These are phyloP conservation scores for Madurella mycetomatis DNA, from an alignment of 2,329 filamentous ascomycete genomes.

Conservation along the genomic window DNA sequence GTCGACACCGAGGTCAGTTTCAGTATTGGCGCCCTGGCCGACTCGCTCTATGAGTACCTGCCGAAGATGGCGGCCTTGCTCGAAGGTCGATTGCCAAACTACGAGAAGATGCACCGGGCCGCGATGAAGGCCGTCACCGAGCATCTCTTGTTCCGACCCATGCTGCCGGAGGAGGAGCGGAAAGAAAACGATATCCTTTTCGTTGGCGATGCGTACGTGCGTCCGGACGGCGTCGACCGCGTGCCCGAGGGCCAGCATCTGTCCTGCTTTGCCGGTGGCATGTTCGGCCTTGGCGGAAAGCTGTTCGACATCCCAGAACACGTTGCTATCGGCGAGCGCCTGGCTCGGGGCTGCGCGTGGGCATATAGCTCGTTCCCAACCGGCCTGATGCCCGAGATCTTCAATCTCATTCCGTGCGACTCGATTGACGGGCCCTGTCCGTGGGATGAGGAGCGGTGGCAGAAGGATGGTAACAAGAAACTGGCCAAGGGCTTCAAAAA, in stretches of 20 bases:
- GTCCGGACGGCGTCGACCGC: conserved; percentile 26
- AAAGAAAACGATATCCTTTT: conserved; percentile 60
- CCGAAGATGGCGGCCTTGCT: conserved; percentile 62
- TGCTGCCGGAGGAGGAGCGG: conserved; percentile 57
- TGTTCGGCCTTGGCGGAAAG: conserved; percentile 43
- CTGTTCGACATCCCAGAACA: conserved; percentile 43
- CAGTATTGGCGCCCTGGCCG: conserved; percentile 50
- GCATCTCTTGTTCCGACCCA: conserved; percentile 65
- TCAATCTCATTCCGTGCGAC: conserved; percentile 42
- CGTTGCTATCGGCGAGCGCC: conserved; percentile 42
- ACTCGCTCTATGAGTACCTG: conserved; percentile 57
- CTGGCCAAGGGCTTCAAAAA: conserved; percentile 28
- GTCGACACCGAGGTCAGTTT: conserved; percentile 39
- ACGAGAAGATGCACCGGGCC: conserved; percentile 59
- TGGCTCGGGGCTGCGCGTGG: conserved; percentile 56
- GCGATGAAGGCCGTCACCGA: conserved; percentile 57
- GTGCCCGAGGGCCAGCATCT: conserved; percentile 39
- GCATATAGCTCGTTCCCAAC: conserved; percentile 50
- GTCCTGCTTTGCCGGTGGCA: conserved; percentile 46
- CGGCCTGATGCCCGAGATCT: conserved; percentile 57
- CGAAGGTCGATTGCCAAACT: conserved; percentile 57
- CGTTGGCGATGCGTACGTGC: conserved; percentile 36
- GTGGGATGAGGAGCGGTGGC: conserved; percentile 36
- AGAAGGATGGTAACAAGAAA: conserved; percentile 26
- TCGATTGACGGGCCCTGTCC: conserved; percentile 27